A percentile compares a stretch with the other conserved stretches of the same genome.
Conservation (phyloP, 148 eudicot species). For the Drosera capensis region DNA sequence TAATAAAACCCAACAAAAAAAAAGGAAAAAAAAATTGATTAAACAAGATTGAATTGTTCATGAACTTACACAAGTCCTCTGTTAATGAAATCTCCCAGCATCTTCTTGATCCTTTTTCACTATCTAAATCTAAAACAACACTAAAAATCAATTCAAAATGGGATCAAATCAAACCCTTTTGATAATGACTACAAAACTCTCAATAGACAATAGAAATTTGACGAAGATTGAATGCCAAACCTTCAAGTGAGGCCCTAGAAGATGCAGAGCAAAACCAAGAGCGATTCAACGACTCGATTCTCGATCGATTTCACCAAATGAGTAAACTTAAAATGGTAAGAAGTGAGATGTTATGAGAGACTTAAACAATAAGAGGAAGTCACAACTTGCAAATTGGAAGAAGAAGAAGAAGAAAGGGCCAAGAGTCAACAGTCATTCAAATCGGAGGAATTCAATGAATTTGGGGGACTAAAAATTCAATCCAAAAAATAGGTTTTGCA, state of each 20-base stretch:
- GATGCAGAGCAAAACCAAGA: background rate
- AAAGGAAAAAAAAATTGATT: background rate
- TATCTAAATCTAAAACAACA: too few relatives aligned
- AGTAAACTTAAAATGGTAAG: background rate
- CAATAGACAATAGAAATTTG: background rate
- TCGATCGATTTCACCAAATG: background rate
- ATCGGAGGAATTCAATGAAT: background rate
- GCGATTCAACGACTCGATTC: background rate
- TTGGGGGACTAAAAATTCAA: slow-evolving; percentile 4
- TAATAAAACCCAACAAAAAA: background rate
- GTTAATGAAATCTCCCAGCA: slow-evolving; percentile 72
- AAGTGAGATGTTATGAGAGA: slow-evolving; percentile 15
- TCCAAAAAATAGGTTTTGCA: background rate
- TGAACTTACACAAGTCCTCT: slow-evolving; percentile 51
- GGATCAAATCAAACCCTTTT: background rate
- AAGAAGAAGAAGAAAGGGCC: background rate
- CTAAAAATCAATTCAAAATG: background rate
- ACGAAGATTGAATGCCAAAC: background rate
- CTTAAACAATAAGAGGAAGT: slow-evolving; percentile 13
- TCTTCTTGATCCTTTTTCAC: slow-evolving; percentile 10
- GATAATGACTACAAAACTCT: background rate
- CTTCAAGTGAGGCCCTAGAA: background rate
- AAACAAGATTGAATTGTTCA: background rate
- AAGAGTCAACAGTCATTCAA: background rate
- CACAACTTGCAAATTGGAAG: slow-evolving; percentile 9